phyloP scores from a whole-genome alignment of 345 rosid species.

The Turritis glabra region DNA sequence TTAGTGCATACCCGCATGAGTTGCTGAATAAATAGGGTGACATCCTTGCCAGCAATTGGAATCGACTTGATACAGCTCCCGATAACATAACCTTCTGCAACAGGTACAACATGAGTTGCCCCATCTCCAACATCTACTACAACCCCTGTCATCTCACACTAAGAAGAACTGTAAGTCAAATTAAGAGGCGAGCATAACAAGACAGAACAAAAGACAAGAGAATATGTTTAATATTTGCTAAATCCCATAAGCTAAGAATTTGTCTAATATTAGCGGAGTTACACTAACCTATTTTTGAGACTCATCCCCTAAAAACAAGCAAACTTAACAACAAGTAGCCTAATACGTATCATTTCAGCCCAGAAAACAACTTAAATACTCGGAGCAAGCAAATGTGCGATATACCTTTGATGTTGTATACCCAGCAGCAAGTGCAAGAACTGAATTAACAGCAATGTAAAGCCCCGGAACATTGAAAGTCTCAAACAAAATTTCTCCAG shows the following conservation, averaged over 20 bases:
- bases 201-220: background rate
- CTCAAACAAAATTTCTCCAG: constrained; percentile 97
- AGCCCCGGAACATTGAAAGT: constrained; percentile 93
- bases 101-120: constrained; percentile 90
- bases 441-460: constrained; percentile 96
- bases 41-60: constrained; percentile 92
- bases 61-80: constrained; percentile 90
- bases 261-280: background rate
- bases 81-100: constrained; percentile 98
- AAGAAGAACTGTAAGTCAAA: constrained; percentile 50
- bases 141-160: constrained; percentile 99
- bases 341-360: background rate
- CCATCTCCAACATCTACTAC: constrained; percentile 99
- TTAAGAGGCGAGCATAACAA: constrained; percentile 23
- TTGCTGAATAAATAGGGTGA: constrained; percentile 85
- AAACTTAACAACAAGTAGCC: background rate
- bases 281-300: background rate
- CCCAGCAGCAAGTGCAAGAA: constrained; percentile 98
- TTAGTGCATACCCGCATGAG: constrained; percentile 81
- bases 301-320: background rate
- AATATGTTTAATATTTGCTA: background rate
- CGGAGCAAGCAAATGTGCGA: constrained; percentile 3
- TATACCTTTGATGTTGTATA: constrained; percentile 92
- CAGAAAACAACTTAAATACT: background rate
- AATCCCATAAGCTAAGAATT: background rate